Evolutionary conservation across 2,329 filamentous ascomycete species (phyloP).

Genomic region (Fusarium subglutinans): DNA sequence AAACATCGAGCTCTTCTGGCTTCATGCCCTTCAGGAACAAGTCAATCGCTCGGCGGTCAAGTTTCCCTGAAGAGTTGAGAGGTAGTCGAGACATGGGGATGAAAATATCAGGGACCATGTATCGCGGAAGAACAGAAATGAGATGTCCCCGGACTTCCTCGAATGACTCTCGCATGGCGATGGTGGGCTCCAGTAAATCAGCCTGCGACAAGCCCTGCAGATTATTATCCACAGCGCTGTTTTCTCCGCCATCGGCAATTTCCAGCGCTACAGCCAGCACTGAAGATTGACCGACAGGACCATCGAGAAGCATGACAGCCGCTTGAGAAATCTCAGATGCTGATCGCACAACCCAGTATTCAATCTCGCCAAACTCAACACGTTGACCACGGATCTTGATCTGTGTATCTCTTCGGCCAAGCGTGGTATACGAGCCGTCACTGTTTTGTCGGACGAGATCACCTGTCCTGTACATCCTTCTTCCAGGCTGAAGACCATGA

Average conservation of each 20-base stretch:
- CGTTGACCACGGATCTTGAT: background rate
- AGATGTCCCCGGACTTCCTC: background rate
- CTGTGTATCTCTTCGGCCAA: background rate
- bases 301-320: background rate
- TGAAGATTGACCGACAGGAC: background rate
- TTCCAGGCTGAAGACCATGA: background rate
- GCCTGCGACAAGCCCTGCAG: background rate
- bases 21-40: background rate
- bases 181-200: background rate
- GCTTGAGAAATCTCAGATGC: background rate
- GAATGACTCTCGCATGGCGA: background rate
- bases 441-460: conserved; percentile 1
- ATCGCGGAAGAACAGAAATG: background rate
- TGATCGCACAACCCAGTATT: conserved; percentile 1
- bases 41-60: background rate
- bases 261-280: background rate
- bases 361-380: background rate
- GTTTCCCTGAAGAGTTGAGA: background rate
- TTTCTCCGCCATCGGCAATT: background rate
- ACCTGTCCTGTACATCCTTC: conserved; percentile 1
- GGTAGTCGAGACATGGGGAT: background rate
- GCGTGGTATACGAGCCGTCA: background rate
- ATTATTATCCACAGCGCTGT: background rate
- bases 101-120: background rate
- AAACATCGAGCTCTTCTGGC: background rate